Percentiles rank a stretch among this genome's conserved stretches.
These are phyloP conservation scores for Tagetes patula DNA, from an alignment of 129 eudicot species.

Conservation along the genomic window DNA sequence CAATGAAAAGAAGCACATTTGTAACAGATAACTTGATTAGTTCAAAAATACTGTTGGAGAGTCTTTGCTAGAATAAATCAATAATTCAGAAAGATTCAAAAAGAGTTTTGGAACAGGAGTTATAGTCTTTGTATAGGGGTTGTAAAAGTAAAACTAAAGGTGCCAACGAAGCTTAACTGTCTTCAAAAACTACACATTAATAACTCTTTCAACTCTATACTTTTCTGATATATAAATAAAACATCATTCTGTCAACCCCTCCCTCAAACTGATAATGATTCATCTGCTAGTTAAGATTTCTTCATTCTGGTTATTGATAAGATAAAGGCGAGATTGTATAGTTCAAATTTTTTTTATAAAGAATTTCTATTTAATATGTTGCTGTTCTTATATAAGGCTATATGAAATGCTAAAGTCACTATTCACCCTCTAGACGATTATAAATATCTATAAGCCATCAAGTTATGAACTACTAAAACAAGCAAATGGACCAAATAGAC, in stretches of 20 bases:
- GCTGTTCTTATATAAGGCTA: neutral
- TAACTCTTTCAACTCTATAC: neutral
- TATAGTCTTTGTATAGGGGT: neutral
- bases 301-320: neutral
- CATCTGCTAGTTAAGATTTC: neutral
- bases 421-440: neutral
- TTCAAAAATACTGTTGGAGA: neutral
- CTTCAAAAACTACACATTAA: neutral
- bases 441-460: neutral
- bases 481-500: neutral
- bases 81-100: neutral
- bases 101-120: neutral
- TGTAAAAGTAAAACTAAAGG: neutral
- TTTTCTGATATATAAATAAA: neutral
- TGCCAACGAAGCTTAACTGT: neutral
- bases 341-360: neutral
- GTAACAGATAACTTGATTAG: neutral
- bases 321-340: neutral
- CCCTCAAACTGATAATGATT: neutral
- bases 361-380: neutral
- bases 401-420: slow-evolving; percentile 11
- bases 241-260: neutral
- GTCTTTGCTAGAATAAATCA: neutral
- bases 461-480: slow-evolving; percentile 2
- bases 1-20: neutral